Percentiles rank a stretch among this genome's conserved stretches.
Conservation (phyloP, 257 asterid genomes). For the Anisodus tanguticus region DNA sequence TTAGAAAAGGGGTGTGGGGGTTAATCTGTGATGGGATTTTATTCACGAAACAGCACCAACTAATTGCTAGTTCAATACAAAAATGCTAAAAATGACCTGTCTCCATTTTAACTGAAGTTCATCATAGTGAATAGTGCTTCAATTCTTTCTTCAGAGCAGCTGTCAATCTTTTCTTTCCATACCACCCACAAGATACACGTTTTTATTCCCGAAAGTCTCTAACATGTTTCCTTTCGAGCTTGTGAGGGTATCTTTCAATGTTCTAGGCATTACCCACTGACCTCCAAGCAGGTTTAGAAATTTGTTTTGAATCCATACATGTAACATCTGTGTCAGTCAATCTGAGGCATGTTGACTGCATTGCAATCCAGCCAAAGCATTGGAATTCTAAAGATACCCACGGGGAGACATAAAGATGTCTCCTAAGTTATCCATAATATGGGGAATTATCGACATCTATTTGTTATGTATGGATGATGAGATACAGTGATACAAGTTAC, state of each 20-base stretch:
- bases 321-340: not conserved
- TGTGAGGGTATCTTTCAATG: constrained; percentile 4
- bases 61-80: not conserved
- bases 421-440: not conserved
- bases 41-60: not conserved
- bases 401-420: not conserved
- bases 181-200: not conserved
- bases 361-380: not conserved
- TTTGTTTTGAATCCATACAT: not conserved
- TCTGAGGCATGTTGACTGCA: not conserved
- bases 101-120: not conserved
- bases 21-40: not conserved
- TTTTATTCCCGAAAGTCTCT: not conserved
- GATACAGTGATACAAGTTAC: not conserved
- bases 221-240: not conserved
- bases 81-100: not conserved
- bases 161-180: not conserved
- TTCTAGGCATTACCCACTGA: not conserved
- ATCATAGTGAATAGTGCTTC: not conserved
- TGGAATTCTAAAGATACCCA: not conserved
- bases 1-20: not conserved
- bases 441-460: not conserved
- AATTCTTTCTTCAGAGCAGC: constrained; percentile 7
- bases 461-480: not conserved
- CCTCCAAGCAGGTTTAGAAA: not conserved